Conservation (phyloP, 331 rosid species). For the Pyrus hybrid region DNA sequence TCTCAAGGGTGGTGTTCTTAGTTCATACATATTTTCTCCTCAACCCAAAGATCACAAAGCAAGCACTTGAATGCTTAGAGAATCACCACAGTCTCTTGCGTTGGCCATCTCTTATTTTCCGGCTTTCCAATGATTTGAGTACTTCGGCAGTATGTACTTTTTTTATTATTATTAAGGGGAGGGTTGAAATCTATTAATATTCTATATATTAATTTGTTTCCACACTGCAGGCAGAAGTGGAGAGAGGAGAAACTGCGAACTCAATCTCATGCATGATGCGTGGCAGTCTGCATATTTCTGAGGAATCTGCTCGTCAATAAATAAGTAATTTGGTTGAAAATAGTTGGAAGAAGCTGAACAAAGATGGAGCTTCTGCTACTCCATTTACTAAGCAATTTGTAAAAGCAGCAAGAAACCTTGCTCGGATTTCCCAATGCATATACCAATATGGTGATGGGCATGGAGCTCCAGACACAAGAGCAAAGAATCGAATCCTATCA, state of each 20-base stretch:
- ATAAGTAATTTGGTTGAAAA: conserved; percentile 13
- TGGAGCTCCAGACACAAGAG: conserved; percentile 11
- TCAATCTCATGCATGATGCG: conserved; percentile 18
- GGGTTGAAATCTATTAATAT: no score
- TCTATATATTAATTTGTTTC: not conserved
- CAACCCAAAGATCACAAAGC: conserved; percentile 23
- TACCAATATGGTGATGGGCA: conserved; percentile 32
- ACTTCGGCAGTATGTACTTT: conserved; percentile 18
- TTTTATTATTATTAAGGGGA: not conserved
- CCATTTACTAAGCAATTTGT: no score
- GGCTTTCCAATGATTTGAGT: conserved; percentile 53
- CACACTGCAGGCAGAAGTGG: conserved; percentile 25
- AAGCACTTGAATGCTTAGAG: conserved; percentile 22
- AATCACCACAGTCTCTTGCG: conserved; percentile 22
- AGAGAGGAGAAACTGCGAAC: conserved; percentile 39
- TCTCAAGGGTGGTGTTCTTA: conserved; percentile 25
- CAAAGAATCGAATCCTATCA: not conserved
- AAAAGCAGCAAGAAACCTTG: no score
- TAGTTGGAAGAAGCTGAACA: no score
- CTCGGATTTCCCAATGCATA: no score
- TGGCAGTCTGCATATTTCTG: not conserved
- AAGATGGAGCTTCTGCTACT: no score
- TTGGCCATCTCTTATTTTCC: conserved; percentile 6
- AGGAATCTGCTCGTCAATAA: conserved; percentile 14
- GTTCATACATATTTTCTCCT: conserved; percentile 30